phyloP scores from a whole-genome alignment of 2,329 filamentous ascomycete genomes.

The Lachnellula subtilissima region DNA sequence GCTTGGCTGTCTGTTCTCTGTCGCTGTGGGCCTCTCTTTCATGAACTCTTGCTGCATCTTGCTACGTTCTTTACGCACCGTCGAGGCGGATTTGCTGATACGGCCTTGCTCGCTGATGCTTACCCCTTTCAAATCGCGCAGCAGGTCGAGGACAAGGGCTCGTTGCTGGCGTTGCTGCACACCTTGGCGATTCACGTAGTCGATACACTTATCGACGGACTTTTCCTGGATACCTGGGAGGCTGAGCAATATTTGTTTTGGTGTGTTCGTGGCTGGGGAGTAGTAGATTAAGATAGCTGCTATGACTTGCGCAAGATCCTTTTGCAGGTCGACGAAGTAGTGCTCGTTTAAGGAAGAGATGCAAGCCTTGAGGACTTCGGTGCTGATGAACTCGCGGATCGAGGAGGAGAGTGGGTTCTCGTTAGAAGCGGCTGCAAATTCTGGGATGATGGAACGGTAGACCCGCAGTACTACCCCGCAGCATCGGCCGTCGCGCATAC shows the following conservation, averaged over 20 bases:
- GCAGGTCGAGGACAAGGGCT: conserved; percentile 73
- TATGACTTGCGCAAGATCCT: conserved; percentile 83
- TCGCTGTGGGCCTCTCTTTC: conserved; percentile 39
- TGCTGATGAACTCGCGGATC: conserved; percentile 85
- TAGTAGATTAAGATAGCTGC: conserved; percentile 80
- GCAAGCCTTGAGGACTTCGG: conserved; percentile 82
- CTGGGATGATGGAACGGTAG: conserved; percentile 78
- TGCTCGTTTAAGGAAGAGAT: conserved; percentile 89
- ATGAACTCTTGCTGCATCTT: conserved; percentile 65
- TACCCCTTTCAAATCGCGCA: conserved; percentile 83
- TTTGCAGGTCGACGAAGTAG: conserved; percentile 95
- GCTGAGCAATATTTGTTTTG: conserved; percentile 69
- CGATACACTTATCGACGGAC: conserved; percentile 62
- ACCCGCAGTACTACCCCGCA: conserved; percentile 81
- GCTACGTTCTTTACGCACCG: conserved; percentile 43
- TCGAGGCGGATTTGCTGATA: conserved; percentile 53
- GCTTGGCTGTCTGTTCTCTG: conserved; percentile 12
- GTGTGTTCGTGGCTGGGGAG: conserved; percentile 62
- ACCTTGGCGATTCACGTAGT: conserved; percentile 53
- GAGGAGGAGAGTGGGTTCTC: conserved; percentile 47
- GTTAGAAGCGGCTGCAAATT: conserved; percentile 54
- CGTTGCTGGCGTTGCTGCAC: conserved; percentile 71
- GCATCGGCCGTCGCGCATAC: conserved; percentile 84
- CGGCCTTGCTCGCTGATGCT: conserved; percentile 92
- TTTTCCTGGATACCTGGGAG: conserved; percentile 70